phyloP scores from a whole-genome alignment of 2,329 filamentous ascomycete species.

The Fusarium sp. region DNA sequence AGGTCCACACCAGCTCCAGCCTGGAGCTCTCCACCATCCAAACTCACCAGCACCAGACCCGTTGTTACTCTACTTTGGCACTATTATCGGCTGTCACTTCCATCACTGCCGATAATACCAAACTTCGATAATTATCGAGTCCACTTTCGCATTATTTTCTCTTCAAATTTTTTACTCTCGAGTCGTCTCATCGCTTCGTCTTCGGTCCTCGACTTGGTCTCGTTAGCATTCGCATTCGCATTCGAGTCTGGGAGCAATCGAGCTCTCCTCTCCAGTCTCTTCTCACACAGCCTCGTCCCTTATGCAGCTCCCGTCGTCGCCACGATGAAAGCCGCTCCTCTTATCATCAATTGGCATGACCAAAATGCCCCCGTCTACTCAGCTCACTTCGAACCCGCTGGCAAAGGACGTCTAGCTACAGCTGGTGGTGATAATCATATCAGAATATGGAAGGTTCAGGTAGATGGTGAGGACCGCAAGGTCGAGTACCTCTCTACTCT shows the following conservation, averaged over 20 bases:
- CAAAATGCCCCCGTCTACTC: slow-evolving; percentile 97
- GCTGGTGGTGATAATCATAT: slow-evolving; percentile 97
- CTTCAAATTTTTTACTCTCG: slow-evolving; percentile 8
- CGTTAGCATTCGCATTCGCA: neutral
- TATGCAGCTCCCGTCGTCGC: slow-evolving; percentile 49
- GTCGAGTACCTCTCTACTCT: slow-evolving; percentile 93
- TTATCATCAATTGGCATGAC: slow-evolving; percentile 99
- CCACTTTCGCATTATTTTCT: slow-evolving; percentile 19
- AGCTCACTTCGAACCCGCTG: slow-evolving; percentile 92
- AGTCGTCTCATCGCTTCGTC: neutral
- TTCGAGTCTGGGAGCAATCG: slow-evolving; percentile 33
- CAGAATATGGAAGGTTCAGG: slow-evolving; percentile 91
- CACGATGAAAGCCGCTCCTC: slow-evolving; percentile 92
- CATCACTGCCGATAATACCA: slow-evolving; percentile 30
- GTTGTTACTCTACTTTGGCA: slow-evolving; percentile 37
- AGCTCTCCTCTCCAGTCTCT: slow-evolving; percentile 24
- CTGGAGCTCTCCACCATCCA: slow-evolving; percentile 44
- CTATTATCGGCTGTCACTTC: slow-evolving; percentile 29
- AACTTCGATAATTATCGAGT: slow-evolving; percentile 34
- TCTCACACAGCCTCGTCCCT: slow-evolving; percentile 36
- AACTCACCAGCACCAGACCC: slow-evolving; percentile 38
- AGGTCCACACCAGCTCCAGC: slow-evolving; percentile 48
- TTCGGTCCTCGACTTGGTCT: slow-evolving; percentile 9
- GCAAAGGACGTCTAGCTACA: slow-evolving; percentile 91
- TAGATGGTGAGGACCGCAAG: slow-evolving; percentile 84